phyloP scores from a whole-genome alignment of 2,329 filamentous ascomycete species.

The Zymoseptoria passerinii region DNA sequence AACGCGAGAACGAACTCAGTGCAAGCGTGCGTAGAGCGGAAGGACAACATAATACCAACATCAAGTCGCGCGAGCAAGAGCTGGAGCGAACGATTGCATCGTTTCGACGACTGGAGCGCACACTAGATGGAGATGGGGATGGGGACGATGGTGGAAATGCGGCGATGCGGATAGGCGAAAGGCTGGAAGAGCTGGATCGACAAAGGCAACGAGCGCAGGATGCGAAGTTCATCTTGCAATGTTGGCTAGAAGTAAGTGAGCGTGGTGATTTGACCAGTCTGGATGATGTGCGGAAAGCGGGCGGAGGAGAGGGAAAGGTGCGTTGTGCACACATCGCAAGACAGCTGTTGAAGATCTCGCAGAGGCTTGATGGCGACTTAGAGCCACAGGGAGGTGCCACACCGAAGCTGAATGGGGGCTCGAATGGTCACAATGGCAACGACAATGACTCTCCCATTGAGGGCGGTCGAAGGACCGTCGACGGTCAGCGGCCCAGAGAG shows the following conservation, averaged over 20 bases:
- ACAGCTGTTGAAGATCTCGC: constrained; percentile 88
- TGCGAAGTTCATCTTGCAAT: constrained; percentile 90
- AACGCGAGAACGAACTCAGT: constrained; percentile 81
- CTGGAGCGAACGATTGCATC: constrained; percentile 85
- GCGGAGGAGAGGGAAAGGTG: constrained; percentile 84
- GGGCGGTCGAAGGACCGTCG: constrained; percentile 40
- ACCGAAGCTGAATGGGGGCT: constrained; percentile 24
- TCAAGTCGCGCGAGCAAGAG: constrained; percentile 78
- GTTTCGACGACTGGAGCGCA: constrained; percentile 82
- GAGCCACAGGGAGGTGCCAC: constrained; percentile 19
- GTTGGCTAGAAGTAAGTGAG: constrained; percentile 92
- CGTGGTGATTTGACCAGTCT: constrained; percentile 77
- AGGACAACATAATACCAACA: constrained; percentile 81
- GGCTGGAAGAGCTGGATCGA: constrained; percentile 85
- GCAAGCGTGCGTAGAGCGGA: constrained; percentile 87
- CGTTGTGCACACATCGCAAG: constrained; percentile 88
- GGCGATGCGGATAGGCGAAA: constrained; percentile 89
- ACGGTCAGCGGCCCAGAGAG: constrained; percentile 55
- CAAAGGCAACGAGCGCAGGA: constrained; percentile 85
- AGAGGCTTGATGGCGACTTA: constrained; percentile 68
- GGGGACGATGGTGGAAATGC: constrained; percentile 65
- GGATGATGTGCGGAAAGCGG: constrained; percentile 78
- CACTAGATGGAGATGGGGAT: constrained; percentile 51
- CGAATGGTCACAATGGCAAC: constrained; percentile 44
- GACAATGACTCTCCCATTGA: constrained; percentile 36